Percentiles rank a stretch among this genome's conserved stretches.
Evolutionary conservation across 495 filamentous ascomycete genomes (phyloP).

Genomic region (Penicillium coffeae): DNA sequence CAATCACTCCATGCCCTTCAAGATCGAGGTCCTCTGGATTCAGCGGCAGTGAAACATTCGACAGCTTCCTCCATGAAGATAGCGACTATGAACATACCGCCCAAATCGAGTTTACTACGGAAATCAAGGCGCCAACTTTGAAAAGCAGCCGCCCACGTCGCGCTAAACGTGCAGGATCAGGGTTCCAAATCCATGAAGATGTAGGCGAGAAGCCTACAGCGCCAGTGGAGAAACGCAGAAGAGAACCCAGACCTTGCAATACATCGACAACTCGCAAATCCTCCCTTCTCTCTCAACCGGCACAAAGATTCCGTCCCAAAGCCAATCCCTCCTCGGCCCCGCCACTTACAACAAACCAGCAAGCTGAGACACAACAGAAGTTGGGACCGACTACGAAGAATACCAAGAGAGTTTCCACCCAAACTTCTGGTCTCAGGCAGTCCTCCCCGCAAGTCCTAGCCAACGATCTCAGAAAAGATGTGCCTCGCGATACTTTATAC

Average conservation of each 20-base stretch:
- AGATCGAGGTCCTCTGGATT: constrained; percentile 17
- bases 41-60: constrained; percentile 18
- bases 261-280: constrained; percentile 22
- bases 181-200: constrained; percentile 37
- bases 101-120: constrained; percentile 37
- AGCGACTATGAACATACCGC: constrained; percentile 25
- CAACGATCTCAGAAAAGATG: constrained; percentile 24
- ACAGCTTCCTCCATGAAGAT: constrained; percentile 23
- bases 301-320: constrained; percentile 39
- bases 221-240: constrained; percentile 13
- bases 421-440: not conserved
- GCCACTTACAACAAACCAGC: constrained; percentile 8
- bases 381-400: not conserved
- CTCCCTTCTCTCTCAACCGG: constrained; percentile 40
- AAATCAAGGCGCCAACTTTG: constrained; percentile 27
- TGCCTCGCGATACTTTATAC: constrained; percentile 37
- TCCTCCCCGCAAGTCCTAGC: not conserved
- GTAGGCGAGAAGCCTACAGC: constrained; percentile 9
- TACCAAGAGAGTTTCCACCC: not conserved
- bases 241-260: constrained; percentile 7
- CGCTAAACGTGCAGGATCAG: constrained; percentile 18
- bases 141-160: constrained; percentile 31
- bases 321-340: constrained; percentile 24
- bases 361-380: constrained; percentile 5
- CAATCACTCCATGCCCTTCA: constrained; percentile 28